Conservation (phyloP, 1,284 basidiomycete genomes). For the Moesziomyces aphidis region DNA sequence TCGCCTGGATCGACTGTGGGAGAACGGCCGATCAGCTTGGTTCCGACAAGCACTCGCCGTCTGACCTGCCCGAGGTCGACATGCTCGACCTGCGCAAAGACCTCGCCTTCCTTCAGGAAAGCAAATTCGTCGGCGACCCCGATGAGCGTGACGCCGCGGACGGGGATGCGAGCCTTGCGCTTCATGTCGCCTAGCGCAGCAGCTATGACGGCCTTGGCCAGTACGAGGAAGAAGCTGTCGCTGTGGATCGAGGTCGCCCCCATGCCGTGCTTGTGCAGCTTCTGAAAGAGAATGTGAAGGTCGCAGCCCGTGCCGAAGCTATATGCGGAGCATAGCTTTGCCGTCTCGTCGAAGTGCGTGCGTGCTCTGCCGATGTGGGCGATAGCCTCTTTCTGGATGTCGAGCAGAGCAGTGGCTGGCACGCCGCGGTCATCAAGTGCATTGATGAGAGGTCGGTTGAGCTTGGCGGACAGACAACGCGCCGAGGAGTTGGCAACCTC, state of each 20-base stretch:
- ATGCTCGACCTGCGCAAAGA: constrained; percentile 37
- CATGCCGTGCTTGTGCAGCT: constrained; percentile 23
- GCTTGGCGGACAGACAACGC: constrained; percentile 20
- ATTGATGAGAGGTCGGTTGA: constrained; percentile 45
- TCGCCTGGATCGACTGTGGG: constrained; percentile 50
- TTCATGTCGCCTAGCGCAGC: constrained; percentile 47
- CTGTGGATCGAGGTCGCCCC: constrained; percentile 4
- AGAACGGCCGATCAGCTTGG: constrained; percentile 41
- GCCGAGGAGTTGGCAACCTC: constrained; percentile 31
- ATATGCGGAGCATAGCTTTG: constrained; percentile 21
- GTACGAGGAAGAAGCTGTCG: constrained; percentile 30
- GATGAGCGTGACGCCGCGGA: constrained; percentile 28
- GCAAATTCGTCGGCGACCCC: constrained; percentile 48
- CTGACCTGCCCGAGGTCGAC: constrained; percentile 11
- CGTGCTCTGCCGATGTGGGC: constrained; percentile 20
- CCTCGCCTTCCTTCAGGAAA: constrained; percentile 34
- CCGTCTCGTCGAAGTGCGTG: constrained; percentile 20
- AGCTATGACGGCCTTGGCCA: constrained; percentile 20
- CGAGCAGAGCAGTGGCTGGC: constrained; percentile 5
- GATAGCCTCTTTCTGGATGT: constrained; percentile 31
- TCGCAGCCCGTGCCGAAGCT: constrained; percentile 35
- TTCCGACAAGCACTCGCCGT: constrained; percentile 25
- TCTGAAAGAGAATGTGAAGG: constrained; percentile 21
- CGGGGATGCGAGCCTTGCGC: constrained; percentile 39
- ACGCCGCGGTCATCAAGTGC: constrained; percentile 33